Base-by-base conservation (phyloP, 2,329 filamentous ascomycete species). In the Venturia asperata region DNA sequence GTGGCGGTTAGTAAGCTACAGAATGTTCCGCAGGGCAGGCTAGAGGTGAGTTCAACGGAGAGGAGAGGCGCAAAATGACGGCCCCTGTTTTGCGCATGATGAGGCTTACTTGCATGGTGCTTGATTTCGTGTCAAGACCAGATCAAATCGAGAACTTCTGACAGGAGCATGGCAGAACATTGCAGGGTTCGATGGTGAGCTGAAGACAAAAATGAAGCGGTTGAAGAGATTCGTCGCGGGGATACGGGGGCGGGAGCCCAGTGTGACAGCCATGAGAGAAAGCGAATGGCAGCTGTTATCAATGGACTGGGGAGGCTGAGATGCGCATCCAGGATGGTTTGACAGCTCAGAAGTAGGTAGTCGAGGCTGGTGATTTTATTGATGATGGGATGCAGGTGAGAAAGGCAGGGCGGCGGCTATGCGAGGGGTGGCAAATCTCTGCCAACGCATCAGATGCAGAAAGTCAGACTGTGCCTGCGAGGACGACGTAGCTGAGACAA, bases 231-330 rank as follows among this genome's bases (percentile, higher is more conserved):
- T 10, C 11, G 39, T 15, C 39, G 39, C 15, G 15, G 39, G 15
- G 39, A 41, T 41, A 41, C 15, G 39, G 15, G 9, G 39, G 61
- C 61, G 34, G 42, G 30, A 34, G 30, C 39, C 41, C 10, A 21
- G 55, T 19, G 55, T 6, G 27, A 58, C 55, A 21, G 24, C 10
- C 55, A 58, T 17, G 15, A 58, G n/a, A 34, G 45, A 58, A 39
- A 34, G 45, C 45, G 21, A 47, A 47, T 17, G 45, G 2, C 45
- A 19, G 45, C 45, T 4, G 17, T 58, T 52, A 52, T 34, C 30
- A n/a, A n/a, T n/a, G n/a, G n/a, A n/a, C n/a, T n/a, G 62, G 13
- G 62, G 49, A 52, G 62, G 43, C 43, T 52, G 62, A 63, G 43
- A 30, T 45, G 62, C 27, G 13, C 21, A 11, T 52, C 6, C 24